Evolutionary conservation across 345 rosid species (phyloP).

Genomic region (Tarenaya hassleriana): DNA sequence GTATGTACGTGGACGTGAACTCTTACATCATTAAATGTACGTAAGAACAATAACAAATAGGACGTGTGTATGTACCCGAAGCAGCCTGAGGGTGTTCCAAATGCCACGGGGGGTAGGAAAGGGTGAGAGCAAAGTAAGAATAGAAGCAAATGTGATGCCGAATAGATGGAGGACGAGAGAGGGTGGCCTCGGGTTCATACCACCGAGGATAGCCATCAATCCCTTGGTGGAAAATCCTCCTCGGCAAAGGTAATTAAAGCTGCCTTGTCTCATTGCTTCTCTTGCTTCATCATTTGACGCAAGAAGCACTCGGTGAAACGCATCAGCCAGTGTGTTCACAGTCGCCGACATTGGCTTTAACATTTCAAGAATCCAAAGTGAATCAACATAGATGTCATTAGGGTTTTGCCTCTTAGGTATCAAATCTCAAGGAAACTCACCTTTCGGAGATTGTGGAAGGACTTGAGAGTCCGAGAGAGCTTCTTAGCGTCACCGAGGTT

Average conservation of each 20-base stretch:
- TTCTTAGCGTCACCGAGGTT: conserved; percentile 34
- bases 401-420: not conserved
- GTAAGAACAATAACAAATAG: not conserved
- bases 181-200: conserved; percentile 28
- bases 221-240: conserved; percentile 23
- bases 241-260: conserved; percentile 24
- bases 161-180: conserved; percentile 28
- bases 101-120: conserved; percentile 34
- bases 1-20: not conserved
- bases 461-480: conserved; percentile 32
- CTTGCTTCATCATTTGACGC: conserved; percentile 29
- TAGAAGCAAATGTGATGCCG: conserved; percentile 24
- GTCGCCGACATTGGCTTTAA: conserved; percentile 34
- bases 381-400: not conserved
- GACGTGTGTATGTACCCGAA: conserved; percentile 18
- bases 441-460: conserved; percentile 45
- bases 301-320: conserved; percentile 22
- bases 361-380: not conserved
- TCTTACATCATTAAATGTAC: not conserved
- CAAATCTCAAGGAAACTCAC: conserved; percentile 18
- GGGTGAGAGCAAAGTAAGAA: conserved; percentile 28
- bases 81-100: conserved; percentile 27
- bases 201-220: conserved; percentile 28
- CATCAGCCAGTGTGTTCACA: conserved; percentile 29
- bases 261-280: conserved; percentile 32